phyloP scores from a whole-genome alignment of 2,329 filamentous ascomycete species.

The Colletotrichum theobromicola region DNA sequence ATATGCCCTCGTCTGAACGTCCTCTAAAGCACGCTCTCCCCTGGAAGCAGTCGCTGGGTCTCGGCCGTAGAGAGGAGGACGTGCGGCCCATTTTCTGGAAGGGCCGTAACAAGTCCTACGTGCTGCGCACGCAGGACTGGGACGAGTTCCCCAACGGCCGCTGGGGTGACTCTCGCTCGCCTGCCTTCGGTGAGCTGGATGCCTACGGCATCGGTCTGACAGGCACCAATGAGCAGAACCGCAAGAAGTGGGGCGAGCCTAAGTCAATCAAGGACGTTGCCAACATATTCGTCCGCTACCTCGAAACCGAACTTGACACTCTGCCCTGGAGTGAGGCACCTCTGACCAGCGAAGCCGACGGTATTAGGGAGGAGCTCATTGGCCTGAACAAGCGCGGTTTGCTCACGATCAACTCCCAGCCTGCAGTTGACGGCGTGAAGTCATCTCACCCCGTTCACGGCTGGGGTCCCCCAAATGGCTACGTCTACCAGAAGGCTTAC shows the following conservation, averaged over 20 bases:
- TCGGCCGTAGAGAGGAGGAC: constrained; percentile 89
- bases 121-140: constrained; percentile 96
- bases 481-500: constrained; percentile 98
- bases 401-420: constrained; percentile 96
- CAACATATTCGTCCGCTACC: constrained; percentile 82
- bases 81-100: constrained; percentile 99
- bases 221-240: constrained; percentile 94
- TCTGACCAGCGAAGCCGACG: constrained; percentile 81
- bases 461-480: constrained; percentile 94
- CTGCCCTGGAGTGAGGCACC: constrained; percentile 94
- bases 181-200: constrained; percentile 94
- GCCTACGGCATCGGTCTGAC: constrained; percentile 93
- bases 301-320: constrained; percentile 79
- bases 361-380: constrained; percentile 78
- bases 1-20: constrained; percentile 78
- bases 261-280: constrained; percentile 80
- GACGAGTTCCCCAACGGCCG: constrained; percentile 98
- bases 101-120: constrained; percentile 94
- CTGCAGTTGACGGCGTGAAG: constrained; percentile 88
- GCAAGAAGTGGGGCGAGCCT: constrained; percentile 92
- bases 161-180: constrained; percentile 96
- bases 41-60: constrained; percentile 92
- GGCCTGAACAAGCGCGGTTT: constrained; percentile 85
- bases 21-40: constrained; percentile 90
- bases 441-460: constrained; percentile 87